Evolutionary conservation across 2,329 filamentous ascomycete species (phyloP).

Genomic region (Pyrenophora tritici-repentis): DNA sequence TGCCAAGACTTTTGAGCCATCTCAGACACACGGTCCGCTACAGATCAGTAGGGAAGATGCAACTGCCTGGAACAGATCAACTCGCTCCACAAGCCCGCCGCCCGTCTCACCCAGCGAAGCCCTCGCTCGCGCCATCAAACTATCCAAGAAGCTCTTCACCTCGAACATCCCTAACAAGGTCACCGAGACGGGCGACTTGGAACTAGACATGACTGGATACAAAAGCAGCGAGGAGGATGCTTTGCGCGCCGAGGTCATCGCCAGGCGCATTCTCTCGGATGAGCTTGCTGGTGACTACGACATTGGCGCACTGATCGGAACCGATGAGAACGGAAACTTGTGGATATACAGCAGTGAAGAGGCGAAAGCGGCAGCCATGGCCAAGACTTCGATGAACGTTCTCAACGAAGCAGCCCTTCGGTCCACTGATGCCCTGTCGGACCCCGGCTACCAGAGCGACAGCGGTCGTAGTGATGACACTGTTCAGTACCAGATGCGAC

Average conservation of each 20-base stretch:
- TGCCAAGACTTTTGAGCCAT: conserved; percentile 33
- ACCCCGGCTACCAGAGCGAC: conserved; percentile 95
- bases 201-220: conserved; percentile 97
- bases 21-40: conserved; percentile 28
- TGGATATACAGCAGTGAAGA: conserved; percentile 99
- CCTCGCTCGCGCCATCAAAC: conserved; percentile 76
- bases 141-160: conserved; percentile 84
- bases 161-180: conserved; percentile 93
- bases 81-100: conserved; percentile 75
- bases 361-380: conserved; percentile 85
- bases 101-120: conserved; percentile 74
- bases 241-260: conserved; percentile 88
- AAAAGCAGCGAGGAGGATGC: conserved; percentile 94
- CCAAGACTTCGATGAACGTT: conserved; percentile 59
- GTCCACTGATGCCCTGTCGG: conserved; percentile 80
- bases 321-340: conserved; percentile 94
- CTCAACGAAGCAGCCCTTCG: conserved; percentile 59
- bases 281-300: conserved; percentile 95
- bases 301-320: conserved; percentile 91
- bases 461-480: conserved; percentile 67
- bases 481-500: conserved; percentile 62
- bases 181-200: conserved; percentile 90
- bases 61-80: conserved; percentile 42
- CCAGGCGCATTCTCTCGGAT: conserved; percentile 87
- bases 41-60: conserved; percentile 42